phyloP scores from a whole-genome alignment of 1,284 basidiomycete genomes.

The Cerioporus squamosus region DNA sequence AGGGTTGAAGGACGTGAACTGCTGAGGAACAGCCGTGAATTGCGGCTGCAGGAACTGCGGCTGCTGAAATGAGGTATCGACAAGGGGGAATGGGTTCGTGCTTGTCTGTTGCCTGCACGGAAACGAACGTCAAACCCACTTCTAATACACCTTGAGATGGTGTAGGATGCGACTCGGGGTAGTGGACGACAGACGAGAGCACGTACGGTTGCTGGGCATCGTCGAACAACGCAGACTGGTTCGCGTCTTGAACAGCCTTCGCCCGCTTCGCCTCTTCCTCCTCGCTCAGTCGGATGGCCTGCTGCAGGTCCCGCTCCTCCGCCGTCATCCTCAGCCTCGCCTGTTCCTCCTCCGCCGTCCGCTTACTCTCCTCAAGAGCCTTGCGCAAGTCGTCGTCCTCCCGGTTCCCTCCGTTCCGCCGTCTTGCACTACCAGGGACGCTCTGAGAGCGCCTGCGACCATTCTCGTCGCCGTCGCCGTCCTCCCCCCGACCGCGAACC shows the following conservation, averaged over 20 bases:
- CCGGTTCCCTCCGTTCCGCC: slow-evolving; percentile 39
- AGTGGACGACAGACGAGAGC: neutral
- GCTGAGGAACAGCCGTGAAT: slow-evolving; percentile 71
- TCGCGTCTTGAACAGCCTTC: slow-evolving; percentile 75
- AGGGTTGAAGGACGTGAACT: slow-evolving; percentile 91
- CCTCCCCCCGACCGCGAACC: slow-evolving; percentile 63
- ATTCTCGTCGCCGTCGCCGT: slow-evolving; percentile 52
- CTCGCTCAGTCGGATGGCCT: slow-evolving; percentile 83
- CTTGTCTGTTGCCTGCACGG: slow-evolving; percentile 8
- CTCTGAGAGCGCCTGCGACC: slow-evolving; percentile 47
- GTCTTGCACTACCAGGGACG: slow-evolving; percentile 33
- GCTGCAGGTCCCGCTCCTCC: slow-evolving; percentile 81
- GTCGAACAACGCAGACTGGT: slow-evolving; percentile 83
- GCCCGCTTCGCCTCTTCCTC: slow-evolving; percentile 84
- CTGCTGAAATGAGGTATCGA: slow-evolving; percentile 64
- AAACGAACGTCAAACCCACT: neutral
- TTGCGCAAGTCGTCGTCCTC: slow-evolving; percentile 84
- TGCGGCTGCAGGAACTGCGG: slow-evolving; percentile 58
- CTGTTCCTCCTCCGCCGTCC: slow-evolving; percentile 77
- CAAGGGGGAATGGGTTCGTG: slow-evolving; percentile 69
- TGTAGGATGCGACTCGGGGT: slow-evolving; percentile 1
- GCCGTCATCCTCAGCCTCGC: slow-evolving; percentile 48
- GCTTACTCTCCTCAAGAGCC: slow-evolving; percentile 90
- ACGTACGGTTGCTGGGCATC: slow-evolving; percentile 76
- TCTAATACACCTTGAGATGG: no score